Evolutionary conservation across 306 rosid genomes (phyloP).

Genomic region (Vigna hirtella): DNA sequence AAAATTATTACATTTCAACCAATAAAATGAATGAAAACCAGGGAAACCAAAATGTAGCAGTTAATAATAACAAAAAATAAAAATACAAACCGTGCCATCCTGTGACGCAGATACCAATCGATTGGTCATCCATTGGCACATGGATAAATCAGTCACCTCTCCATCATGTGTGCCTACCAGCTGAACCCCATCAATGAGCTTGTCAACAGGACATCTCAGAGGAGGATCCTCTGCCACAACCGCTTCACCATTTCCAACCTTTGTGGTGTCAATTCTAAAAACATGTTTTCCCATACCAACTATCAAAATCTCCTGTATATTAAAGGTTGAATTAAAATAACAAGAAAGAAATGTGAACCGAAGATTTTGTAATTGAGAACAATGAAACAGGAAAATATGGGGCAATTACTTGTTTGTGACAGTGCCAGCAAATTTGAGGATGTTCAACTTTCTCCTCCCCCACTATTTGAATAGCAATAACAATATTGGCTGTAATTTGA

Average conservation of each 20-base stretch:
- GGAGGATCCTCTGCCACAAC: slow-evolving; percentile 85
- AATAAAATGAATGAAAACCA: background rate
- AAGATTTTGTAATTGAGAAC: slow-evolving; percentile 31
- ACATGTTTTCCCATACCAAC: slow-evolving; percentile 89
- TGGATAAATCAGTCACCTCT: slow-evolving; percentile 95
- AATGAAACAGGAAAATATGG: slow-evolving; percentile 20
- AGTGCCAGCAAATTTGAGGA: slow-evolving; percentile 98
- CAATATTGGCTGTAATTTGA: slow-evolving; percentile 82
- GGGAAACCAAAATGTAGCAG: background rate
- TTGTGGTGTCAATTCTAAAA: slow-evolving; percentile 89
- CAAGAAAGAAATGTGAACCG: slow-evolving; percentile 14
- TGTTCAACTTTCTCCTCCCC: slow-evolving; percentile 82
- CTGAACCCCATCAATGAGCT: slow-evolving; percentile 93
- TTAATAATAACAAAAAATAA: slow-evolving; percentile 25
- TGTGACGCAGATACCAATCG: slow-evolving; percentile 94
- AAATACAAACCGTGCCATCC: slow-evolving; percentile 89
- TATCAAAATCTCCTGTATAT: slow-evolving; percentile 89
- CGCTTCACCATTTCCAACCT: slow-evolving; percentile 78
- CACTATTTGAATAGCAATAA: slow-evolving; percentile 76
- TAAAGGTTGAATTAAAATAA: slow-evolving; percentile 42
- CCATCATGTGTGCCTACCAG: slow-evolving; percentile 92
- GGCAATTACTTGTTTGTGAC: slow-evolving; percentile 88
- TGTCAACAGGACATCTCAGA: slow-evolving; percentile 77
- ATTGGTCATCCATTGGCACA: slow-evolving; percentile 99
- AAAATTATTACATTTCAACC: slow-evolving; percentile 20